These are phyloP conservation scores for Diplodia sapinea DNA, from an alignment of 2,329 filamentous ascomycete genomes.

Conservation along the genomic window DNA sequence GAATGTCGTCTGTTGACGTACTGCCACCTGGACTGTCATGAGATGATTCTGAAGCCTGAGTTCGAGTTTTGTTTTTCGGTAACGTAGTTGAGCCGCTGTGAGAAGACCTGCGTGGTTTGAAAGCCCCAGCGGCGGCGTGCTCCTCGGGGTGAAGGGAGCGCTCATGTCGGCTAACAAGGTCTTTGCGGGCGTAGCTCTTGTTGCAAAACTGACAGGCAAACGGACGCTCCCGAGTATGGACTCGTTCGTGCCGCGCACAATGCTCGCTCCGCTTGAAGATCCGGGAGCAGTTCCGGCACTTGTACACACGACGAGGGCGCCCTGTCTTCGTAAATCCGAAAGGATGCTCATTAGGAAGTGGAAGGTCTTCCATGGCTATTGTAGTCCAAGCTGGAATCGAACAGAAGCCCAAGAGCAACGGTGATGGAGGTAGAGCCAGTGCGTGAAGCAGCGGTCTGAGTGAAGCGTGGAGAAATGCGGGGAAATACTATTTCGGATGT, in stretches of 20 bases:
- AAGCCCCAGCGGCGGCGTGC: not conserved
- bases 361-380: conserved; percentile 3
- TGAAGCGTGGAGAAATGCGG: conserved; percentile 13
- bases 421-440: not conserved
- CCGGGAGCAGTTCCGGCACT: conserved; percentile 41
- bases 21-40: not conserved
- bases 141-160: conserved; percentile 40
- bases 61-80: not conserved
- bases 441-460: not conserved
- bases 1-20: not conserved
- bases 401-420: not conserved
- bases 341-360: not conserved
- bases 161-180: conserved; percentile 45
- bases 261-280: conserved; percentile 46
- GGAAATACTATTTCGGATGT: conserved; percentile 1
- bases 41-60: not conserved
- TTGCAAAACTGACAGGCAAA: conserved; percentile 45
- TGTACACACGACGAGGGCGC: conserved; percentile 29
- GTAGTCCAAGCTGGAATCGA: not conserved
- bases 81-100: not conserved
- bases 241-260: conserved; percentile 44
- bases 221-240: conserved; percentile 44
- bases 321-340: conserved; percentile 16
- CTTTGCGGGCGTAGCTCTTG: conserved; percentile 44
- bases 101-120: not conserved